Evolutionary conservation across 306 rosid species (phyloP).

Genomic region (Dryas drummondii): DNA sequence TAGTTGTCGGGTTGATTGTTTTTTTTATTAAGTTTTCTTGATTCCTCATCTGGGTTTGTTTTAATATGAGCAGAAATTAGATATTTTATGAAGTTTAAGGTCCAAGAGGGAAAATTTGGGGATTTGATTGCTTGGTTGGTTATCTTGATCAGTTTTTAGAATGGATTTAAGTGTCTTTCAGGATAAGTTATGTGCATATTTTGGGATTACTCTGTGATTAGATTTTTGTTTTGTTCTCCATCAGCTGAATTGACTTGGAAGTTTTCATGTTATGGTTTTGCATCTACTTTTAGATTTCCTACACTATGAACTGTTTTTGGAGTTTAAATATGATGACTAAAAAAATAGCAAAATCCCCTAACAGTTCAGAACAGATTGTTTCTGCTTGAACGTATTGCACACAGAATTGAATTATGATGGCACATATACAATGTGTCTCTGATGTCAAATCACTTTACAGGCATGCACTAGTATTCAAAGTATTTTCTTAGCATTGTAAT

Average conservation of each 20-base stretch:
- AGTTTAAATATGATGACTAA: neutral
- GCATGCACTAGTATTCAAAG: neutral
- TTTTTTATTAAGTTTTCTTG: neutral
- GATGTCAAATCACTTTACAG: neutral
- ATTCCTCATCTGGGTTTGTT: conserved; percentile 33
- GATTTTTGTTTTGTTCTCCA: no score
- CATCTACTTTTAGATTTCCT: neutral
- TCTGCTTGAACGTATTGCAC: neutral
- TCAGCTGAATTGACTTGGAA: neutral
- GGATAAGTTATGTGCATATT: neutral
- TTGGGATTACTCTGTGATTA: conserved; percentile 13
- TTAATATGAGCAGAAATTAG: conserved; percentile 17
- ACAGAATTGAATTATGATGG: neutral
- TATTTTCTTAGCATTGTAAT: neutral
- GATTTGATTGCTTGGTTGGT: neutral
- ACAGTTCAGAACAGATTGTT: neutral
- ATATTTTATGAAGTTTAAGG: conserved; percentile 8
- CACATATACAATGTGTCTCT: neutral
- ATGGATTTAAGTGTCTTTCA: neutral
- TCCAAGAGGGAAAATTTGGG: neutral
- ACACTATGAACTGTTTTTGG: neutral
- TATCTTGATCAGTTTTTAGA: neutral
- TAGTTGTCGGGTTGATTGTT: conserved; percentile 14
- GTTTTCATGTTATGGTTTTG: conserved; percentile 8
- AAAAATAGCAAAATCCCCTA: neutral